Base-by-base conservation (phyloP, 768 basidiomycete genomes). In the Ephemerocybe angulata region DNA sequence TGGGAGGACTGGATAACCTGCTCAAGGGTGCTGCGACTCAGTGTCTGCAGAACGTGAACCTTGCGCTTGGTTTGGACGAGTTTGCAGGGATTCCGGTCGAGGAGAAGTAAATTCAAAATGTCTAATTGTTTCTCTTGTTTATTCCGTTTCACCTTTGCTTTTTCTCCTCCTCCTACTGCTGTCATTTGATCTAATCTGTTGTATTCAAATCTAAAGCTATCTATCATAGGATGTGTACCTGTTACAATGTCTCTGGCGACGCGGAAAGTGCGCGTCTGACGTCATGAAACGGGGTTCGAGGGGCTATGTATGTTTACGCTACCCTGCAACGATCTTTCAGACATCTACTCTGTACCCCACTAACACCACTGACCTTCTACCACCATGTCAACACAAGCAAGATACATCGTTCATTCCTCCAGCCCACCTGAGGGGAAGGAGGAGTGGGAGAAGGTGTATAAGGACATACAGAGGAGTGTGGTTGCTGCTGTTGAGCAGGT, bases 11-110 rank as follows among this genome's bases (percentile, higher is more conserved):
- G 63, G 97, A 99, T 67, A 99, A 99, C 73, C 73, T 99, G 54
- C 77, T 99, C 58, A 99, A 99, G 70, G 97, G 97, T 6, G 97
- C 97, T 48, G 97, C 97, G 17, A 98, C 96, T n/a, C 97, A 99
- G 70, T 98, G 96, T 69, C 67, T 99, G 58, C 94, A 96, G 80
- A 97, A 97, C 68, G 72, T 97, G 66, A 97, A 96, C 73, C 77
- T 96, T 50, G 86, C 90, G 2, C 78, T 97, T 30, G 93, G 93
- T 7, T 90, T 87, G 59, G 88, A 92, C 52, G 93, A 95, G 63
- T 86, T 82, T 60, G 82, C 82, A 3, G 93, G 93, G 2, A 91
- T 95, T 56, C 85, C 87, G 4, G 50, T 67, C 4, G 56, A 67
- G 21, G 21, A 37, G 25, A 50, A 12, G 30, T 35, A 17, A 35